A percentile compares a stretch with the other conserved stretches of the same genome.
Conservation (phyloP, 495 filamentous ascomycete genomes). For the Talaromyces ruber region DNA sequence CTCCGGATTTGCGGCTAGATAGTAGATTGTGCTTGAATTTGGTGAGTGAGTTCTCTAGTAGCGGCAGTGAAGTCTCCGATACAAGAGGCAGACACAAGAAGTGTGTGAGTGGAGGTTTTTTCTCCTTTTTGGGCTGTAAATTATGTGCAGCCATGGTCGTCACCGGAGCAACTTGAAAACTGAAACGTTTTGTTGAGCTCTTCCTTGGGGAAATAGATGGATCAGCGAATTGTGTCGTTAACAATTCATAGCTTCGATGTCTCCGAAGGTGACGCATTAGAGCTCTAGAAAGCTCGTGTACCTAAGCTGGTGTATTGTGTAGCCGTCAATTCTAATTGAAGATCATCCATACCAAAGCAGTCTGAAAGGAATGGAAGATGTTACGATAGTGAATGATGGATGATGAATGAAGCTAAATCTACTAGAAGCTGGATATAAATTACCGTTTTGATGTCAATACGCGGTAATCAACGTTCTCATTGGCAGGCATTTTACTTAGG, state of each 20-base stretch:
- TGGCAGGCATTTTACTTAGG: neutral
- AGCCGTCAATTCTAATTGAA: too few species aligned
- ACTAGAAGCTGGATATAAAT: neutral
- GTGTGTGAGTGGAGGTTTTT: conserved; percentile 58
- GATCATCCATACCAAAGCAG: neutral
- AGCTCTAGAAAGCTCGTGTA: neutral
- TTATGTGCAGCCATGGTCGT: neutral
- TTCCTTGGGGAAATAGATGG: neutral
- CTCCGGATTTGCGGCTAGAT: conserved; percentile 12
- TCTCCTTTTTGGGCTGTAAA: conserved; percentile 8
- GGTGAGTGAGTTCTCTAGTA: conserved; percentile 52
- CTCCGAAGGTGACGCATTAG: neutral
- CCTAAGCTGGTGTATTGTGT: too few species aligned
- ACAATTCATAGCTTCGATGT: neutral
- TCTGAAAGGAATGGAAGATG: neutral
- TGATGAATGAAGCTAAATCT: neutral
- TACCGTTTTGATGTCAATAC: neutral
- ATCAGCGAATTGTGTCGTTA: neutral
- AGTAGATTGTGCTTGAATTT: conserved; percentile 51
- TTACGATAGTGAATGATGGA: neutral
- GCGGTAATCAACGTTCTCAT: neutral
- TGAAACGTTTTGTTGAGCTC: neutral
- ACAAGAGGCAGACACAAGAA: conserved; percentile 82
- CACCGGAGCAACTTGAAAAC: neutral
- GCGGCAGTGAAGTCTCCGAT: conserved; percentile 48